Conservation (phyloP, 2,329 filamentous ascomycete genomes). For the Ilyonectria mors-panacis region DNA sequence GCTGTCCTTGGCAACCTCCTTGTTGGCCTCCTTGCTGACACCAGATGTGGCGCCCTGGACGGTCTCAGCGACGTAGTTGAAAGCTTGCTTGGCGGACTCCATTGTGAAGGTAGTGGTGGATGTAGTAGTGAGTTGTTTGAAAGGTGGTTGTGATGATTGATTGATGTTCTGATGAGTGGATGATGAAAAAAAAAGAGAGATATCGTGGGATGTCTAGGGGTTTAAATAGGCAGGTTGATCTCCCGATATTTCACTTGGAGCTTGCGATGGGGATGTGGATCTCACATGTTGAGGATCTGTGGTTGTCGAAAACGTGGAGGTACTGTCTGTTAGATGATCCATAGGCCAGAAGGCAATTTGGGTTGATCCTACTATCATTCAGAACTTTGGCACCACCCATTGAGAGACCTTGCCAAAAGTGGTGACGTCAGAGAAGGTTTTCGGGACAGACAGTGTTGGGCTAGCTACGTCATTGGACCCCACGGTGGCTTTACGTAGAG, state of each 20-base stretch:
- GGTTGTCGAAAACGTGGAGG: neutral
- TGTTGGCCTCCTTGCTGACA: slow-evolving; percentile 80
- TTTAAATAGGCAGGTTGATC: slow-evolving; percentile 39
- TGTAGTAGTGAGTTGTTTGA: slow-evolving; percentile 15
- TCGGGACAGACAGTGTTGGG: neutral
- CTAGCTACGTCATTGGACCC: slow-evolving; percentile 25
- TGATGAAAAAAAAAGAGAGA: slow-evolving; percentile 24
- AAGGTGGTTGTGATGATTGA: slow-evolving; percentile 21
- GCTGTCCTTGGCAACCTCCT: slow-evolving; percentile 75
- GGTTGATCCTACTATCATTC: neutral
- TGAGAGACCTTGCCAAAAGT: slow-evolving; percentile 6
- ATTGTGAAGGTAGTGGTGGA: slow-evolving; percentile 56
- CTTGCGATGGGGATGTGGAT: neutral
- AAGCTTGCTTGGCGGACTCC: slow-evolving; percentile 71
- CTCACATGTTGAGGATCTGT: neutral
- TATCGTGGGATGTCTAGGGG: slow-evolving; percentile 27
- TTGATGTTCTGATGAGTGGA: slow-evolving; percentile 31
- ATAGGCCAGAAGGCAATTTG: neutral
- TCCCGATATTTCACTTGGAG: slow-evolving; percentile 12
- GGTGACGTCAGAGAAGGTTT: slow-evolving; percentile 30
- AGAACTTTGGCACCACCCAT: neutral
- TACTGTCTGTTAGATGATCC: slow-evolving; percentile 15
- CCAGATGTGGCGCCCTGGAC: slow-evolving; percentile 70
- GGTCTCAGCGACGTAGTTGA: slow-evolving; percentile 79
- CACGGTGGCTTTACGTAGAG: slow-evolving; percentile 3